A percentile compares a stretch with the other conserved stretches of the same genome.
These are phyloP conservation scores for Trematosphaeria pertusa DNA, from an alignment of 2,329 filamentous ascomycete genomes.

Conservation along the genomic window DNA sequence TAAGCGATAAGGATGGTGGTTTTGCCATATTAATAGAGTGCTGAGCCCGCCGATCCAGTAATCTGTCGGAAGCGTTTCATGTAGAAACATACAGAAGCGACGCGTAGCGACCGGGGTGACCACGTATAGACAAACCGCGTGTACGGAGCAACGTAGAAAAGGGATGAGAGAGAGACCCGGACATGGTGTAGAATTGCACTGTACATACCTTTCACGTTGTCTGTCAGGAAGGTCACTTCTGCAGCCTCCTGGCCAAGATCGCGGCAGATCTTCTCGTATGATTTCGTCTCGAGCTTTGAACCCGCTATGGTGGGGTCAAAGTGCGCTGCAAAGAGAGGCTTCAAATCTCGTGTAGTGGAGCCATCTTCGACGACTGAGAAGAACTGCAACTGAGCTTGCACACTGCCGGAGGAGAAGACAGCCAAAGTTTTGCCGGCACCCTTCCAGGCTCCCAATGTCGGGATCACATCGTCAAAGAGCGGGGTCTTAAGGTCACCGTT, in stretches of 20 bases:
- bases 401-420: constrained; percentile 84
- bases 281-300: constrained; percentile 70
- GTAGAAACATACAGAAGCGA: constrained; percentile 18
- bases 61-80: constrained; percentile 25
- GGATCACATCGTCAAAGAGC: constrained; percentile 76
- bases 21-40: constrained; percentile 21
- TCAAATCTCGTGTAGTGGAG: constrained; percentile 50
- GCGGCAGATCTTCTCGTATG: constrained; percentile 71
- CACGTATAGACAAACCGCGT: constrained; percentile 2
- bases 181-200: no score
- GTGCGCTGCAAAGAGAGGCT: constrained; percentile 44
- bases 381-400: constrained; percentile 80
- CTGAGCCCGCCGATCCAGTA: constrained; percentile 10
- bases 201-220: constrained; percentile 69
- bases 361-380: constrained; percentile 65
- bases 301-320: constrained; percentile 86
- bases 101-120: constrained; percentile 3
- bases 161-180: no score
- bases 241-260: constrained; percentile 53
- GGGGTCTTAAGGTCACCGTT: constrained; percentile 73
- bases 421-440: constrained; percentile 63
- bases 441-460: constrained; percentile 67
- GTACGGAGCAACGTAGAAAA: no score
- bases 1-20: no score
- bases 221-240: constrained; percentile 79